Conservation (phyloP, 1,284 basidiomycete species). For the Ganoderma sinense region DNA sequence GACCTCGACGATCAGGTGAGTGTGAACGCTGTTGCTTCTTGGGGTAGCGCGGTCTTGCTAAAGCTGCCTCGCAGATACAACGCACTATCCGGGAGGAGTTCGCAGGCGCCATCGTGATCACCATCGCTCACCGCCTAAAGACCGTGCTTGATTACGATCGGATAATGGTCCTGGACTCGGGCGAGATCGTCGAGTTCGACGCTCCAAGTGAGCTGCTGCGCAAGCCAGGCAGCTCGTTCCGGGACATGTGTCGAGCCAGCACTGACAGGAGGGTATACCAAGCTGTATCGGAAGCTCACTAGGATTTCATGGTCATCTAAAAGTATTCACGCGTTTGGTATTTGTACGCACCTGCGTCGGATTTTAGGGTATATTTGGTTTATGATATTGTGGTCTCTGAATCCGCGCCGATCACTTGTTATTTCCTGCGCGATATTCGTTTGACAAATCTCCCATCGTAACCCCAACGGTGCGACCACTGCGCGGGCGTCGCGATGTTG, state of each 20-base stretch:
- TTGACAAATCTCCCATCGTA: too few species aligned
- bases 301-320: not conserved
- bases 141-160: slow-evolving; percentile 85
- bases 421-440: not conserved
- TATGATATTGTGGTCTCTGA: not conserved
- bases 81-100: slow-evolving; percentile 82
- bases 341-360: slow-evolving; percentile 6
- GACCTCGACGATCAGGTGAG: slow-evolving; percentile 72
- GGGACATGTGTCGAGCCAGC: slow-evolving; percentile 74
- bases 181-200: slow-evolving; percentile 75
- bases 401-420: not conserved
- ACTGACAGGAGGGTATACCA: slow-evolving; percentile 56
- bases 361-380: slow-evolving; percentile 3
- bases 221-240: slow-evolving; percentile 66
- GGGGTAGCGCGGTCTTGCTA: not conserved
- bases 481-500: not conserved
- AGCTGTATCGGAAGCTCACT: slow-evolving; percentile 20
- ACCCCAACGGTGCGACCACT: not conserved
- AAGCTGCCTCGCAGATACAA: slow-evolving; percentile 64
- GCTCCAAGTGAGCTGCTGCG: slow-evolving; percentile 68
- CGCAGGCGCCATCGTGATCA: slow-evolving; percentile 77
- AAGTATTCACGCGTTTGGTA: slow-evolving; percentile 11
- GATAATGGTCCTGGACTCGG: slow-evolving; percentile 79
- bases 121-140: slow-evolving; percentile 82
- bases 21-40: not conserved